Evolutionary conservation across 2,329 filamentous ascomycete species (phyloP).

Genomic region (Epicoccum nigrum): DNA sequence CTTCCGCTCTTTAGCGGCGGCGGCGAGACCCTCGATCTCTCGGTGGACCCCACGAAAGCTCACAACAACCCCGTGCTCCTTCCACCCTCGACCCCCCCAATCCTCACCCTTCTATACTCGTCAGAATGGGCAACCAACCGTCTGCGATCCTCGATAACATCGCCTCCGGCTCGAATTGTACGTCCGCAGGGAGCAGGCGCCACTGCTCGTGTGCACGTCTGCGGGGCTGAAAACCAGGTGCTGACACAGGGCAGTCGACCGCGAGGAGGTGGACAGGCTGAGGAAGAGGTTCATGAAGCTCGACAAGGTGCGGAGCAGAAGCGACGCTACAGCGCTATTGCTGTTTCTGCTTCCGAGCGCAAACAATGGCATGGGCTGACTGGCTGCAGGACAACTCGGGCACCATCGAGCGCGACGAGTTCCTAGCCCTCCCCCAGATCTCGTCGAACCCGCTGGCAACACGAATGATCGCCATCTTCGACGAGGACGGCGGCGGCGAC

Average conservation of each 20-base stretch:
- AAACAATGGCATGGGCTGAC: not conserved
- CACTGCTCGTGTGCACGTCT: conserved; percentile 29
- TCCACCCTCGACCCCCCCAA: conserved; percentile 16
- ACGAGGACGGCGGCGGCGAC: conserved; percentile 96
- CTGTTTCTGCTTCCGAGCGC: not conserved
- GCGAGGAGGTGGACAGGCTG: conserved; percentile 93
- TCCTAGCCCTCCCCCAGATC: conserved; percentile 94
- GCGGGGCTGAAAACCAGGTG: conserved; percentile 37
- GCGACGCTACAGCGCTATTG: conserved; percentile 32
- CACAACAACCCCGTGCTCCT: conserved; percentile 21
- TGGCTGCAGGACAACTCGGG: conserved; percentile 84
- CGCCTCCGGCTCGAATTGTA: conserved; percentile 96
- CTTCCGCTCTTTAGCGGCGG: conserved; percentile 22
- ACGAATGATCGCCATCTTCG: conserved; percentile 99
- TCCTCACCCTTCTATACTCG: conserved; percentile 22
- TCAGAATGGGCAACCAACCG: conserved; percentile 61
- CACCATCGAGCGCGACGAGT: conserved; percentile 98
- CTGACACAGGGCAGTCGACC: conserved; percentile 72
- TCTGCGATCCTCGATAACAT: conserved; percentile 88
- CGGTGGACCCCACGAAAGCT: conserved; percentile 29
- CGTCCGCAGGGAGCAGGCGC: conserved; percentile 39
- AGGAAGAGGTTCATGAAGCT: conserved; percentile 99
- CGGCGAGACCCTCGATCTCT: conserved; percentile 26
- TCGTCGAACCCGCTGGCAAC: conserved; percentile 97
- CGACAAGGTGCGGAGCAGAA: conserved; percentile 86